Evolutionary conservation across 805 yeast genomes (phyloP), one percentile per base, ranked within the genome.

Genomic region (Candida ipomoeae): DNA sequence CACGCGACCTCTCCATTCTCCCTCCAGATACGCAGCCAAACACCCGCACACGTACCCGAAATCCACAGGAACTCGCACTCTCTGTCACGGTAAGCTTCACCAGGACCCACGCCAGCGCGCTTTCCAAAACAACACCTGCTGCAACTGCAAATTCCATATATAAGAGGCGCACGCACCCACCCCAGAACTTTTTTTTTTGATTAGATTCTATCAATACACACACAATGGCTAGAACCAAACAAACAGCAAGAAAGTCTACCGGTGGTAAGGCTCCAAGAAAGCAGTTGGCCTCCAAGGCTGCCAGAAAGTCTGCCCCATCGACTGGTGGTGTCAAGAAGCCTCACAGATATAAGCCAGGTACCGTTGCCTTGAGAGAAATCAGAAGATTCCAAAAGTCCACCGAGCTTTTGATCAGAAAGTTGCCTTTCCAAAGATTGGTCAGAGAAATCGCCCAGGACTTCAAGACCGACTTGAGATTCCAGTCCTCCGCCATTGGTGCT

Each of bases 181-280:
- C 3, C 2, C 11, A 3, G 8, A 23, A 8, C 29, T 26, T 26
- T 26, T 26, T 26, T 26, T 26, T 26, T 1, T 20, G 2, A n/a
- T 2, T 5, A 7, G 14, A 5, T 20, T 7, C 11, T 21, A 17
- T 13, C n/a, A 18, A 11, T 20, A 36, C 29, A 43, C 47, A 44
- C 49, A 52, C 57, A 54, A 87, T 87, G 95, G 95, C 95, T 67
- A 87, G 94, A 87, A 87, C 95, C 57, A 87, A 87, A 73, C 95
- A 87, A 82, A 87, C 95, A 60, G 94, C 95, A 66, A 87, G 95
- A 87, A 87, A 87, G 75, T 87, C 94, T 59, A 87, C 95, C 64
- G 95, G 95, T 84, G 95, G 95, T 83, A 87, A 87, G 75, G 95
- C 95, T 46, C 95, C 95, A 83, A 87, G 95, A 87, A 87, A 87